Conservation (phyloP, 2,329 filamentous ascomycete genomes). For the Pseudomassariella vexata region DNA sequence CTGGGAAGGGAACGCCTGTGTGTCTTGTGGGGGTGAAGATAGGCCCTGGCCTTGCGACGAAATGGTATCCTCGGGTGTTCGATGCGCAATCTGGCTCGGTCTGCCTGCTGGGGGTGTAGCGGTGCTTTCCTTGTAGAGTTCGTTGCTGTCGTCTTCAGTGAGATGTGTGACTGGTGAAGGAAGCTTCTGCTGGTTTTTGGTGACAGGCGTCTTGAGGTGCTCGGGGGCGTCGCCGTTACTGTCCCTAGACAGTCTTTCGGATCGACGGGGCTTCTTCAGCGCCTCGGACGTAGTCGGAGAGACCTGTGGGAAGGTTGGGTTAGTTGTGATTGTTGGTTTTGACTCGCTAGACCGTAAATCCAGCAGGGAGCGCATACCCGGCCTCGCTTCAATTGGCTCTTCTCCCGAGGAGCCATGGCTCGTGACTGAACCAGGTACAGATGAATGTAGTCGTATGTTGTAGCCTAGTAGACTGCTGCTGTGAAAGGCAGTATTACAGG, state of each 20-base stretch:
- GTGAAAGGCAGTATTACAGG: not conserved
- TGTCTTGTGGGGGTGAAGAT: slow-evolving; percentile 60
- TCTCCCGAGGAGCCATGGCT: slow-evolving; percentile 60
- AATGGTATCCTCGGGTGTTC: slow-evolving; percentile 40
- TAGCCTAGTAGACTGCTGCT: slow-evolving; percentile 1
- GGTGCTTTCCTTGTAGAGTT: slow-evolving; percentile 63
- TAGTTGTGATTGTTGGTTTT: slow-evolving; percentile 15
- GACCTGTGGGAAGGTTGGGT: slow-evolving; percentile 41
- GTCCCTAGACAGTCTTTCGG: slow-evolving; percentile 63
- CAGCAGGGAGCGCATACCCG: slow-evolving; percentile 50
- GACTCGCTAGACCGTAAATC: slow-evolving; percentile 10
- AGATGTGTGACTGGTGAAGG: slow-evolving; percentile 74
- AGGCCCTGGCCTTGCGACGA: slow-evolving; percentile 38
- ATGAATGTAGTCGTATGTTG: not conserved
- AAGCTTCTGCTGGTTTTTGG: slow-evolving; percentile 58
- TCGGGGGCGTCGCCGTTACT: slow-evolving; percentile 26
- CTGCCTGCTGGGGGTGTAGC: slow-evolving; percentile 61
- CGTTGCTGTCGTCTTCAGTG: slow-evolving; percentile 48
- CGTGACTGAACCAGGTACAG: not conserved
- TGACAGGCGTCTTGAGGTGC: slow-evolving; percentile 52
- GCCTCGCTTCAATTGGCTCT: slow-evolving; percentile 79
- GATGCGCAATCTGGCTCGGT: slow-evolving; percentile 48
- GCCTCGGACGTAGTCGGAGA: slow-evolving; percentile 59
- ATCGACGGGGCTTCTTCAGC: slow-evolving; percentile 78
- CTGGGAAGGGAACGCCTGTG: slow-evolving; percentile 62